These are phyloP conservation scores for Mycosphaerella sp. DNA, from an alignment of 2,329 filamentous ascomycete species.

Conservation along the genomic window DNA sequence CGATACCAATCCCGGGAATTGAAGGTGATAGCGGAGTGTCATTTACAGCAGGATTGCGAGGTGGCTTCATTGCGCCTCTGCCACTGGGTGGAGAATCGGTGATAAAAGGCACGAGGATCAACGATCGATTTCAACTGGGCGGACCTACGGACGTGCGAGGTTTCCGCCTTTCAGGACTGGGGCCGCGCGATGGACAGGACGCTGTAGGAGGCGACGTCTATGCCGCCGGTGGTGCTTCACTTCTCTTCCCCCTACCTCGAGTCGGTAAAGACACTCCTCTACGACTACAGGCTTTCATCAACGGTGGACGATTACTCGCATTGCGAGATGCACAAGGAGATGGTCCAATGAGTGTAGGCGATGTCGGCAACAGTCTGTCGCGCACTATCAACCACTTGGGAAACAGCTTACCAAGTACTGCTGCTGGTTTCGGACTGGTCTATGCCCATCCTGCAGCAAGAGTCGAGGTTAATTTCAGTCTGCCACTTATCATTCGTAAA, in stretches of 20 bases:
- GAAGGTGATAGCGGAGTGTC: conserved; percentile 68
- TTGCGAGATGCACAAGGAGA: conserved; percentile 48
- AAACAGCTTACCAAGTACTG: conserved; percentile 73
- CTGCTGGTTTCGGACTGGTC: conserved; percentile 82
- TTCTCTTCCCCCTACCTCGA: conserved; percentile 78
- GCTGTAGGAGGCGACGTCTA: conserved; percentile 88
- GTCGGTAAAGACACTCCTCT: conserved; percentile 77
- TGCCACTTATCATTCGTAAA: conserved; percentile 73
- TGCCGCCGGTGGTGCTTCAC: conserved; percentile 77
- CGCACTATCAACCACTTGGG: conserved; percentile 64
- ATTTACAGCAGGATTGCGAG: conserved; percentile 72
- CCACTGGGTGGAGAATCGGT: conserved; percentile 52
- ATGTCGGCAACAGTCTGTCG: conserved; percentile 51
- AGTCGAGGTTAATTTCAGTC: conserved; percentile 92
- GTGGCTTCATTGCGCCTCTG: conserved; percentile 78
- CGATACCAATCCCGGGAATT: conserved; percentile 65
- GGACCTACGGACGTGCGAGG: conserved; percentile 92
- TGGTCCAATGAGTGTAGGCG: conserved; percentile 42
- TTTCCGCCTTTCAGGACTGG: conserved; percentile 83
- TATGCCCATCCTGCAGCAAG: conserved; percentile 91
- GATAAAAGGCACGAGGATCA: conserved; percentile 68
- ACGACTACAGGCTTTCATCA: conserved; percentile 83
- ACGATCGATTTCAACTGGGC: conserved; percentile 91
- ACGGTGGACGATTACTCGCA: conserved; percentile 77
- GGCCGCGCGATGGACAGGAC: conserved; percentile 78